phyloP scores from a whole-genome alignment of 1,284 basidiomycete genomes.

The Pseudozyma pruni region DNA sequence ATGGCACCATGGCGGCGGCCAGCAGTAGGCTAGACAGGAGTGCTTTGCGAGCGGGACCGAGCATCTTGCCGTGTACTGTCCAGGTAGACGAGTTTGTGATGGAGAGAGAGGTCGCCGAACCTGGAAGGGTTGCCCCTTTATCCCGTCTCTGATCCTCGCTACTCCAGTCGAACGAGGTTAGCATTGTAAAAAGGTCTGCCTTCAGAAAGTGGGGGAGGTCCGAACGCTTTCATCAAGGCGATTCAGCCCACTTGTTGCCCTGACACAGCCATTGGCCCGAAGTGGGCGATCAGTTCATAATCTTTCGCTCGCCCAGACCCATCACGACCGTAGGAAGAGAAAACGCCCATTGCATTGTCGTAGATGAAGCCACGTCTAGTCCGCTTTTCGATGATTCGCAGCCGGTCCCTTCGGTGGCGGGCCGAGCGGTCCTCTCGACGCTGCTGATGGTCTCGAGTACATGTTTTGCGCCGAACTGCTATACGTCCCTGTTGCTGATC shows the following conservation, averaged over 20 bases:
- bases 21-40: constrained; percentile 15
- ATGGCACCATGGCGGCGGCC: constrained; percentile 4
- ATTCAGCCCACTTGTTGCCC: constrained; percentile 1
- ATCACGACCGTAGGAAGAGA: too few species aligned
- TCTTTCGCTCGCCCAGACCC: too few species aligned
- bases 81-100: neutral
- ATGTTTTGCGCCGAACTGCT: constrained; percentile 27
- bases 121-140: too few species aligned
- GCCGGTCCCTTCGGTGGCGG: constrained; percentile 36
- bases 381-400: constrained; percentile 33
- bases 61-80: constrained; percentile 4
- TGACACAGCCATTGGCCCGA: neutral
- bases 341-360: neutral
- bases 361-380: constrained; percentile 11
- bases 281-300: too few species aligned
- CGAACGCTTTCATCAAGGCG: neutral
- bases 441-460: constrained; percentile 21
- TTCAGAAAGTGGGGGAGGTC: too few species aligned
- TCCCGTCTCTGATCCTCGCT: too few species aligned
- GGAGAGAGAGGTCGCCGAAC: neutral
- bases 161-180: too few species aligned
- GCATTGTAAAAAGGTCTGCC: too few species aligned
- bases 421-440: constrained; percentile 12
- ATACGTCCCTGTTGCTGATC: constrained; percentile 26
- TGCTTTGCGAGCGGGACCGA: neutral